Percentiles rank a stretch among this genome's conserved stretches.
Conservation (phyloP, 768 basidiomycete species). For the Trametes elegans region DNA sequence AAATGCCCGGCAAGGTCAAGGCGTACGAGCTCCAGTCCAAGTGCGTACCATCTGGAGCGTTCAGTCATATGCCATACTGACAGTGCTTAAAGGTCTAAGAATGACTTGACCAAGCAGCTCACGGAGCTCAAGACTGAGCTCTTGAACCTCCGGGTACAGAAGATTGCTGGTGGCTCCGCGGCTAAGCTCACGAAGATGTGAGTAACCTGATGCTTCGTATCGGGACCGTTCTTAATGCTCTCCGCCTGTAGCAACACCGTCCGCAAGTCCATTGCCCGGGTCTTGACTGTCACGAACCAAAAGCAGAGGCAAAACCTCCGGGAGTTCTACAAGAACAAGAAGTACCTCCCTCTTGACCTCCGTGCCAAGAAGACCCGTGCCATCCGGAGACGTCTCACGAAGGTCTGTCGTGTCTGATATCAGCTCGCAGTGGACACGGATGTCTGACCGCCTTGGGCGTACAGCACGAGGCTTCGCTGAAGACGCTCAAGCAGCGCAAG, state of each 20-base stretch:
- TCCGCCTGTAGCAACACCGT: constrained; percentile 68
- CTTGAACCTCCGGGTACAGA: constrained; percentile 91
- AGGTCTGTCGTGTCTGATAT: constrained; percentile 44
- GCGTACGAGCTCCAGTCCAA: constrained; percentile 96
- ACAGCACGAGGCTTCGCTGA: constrained; percentile 78
- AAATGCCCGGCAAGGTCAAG: constrained; percentile 90
- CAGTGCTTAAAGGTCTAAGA: constrained; percentile 71
- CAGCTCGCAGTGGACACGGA: background rate
- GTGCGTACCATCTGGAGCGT: constrained; percentile 55
- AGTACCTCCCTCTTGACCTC: constrained; percentile 95
- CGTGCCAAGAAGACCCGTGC: constrained; percentile 98
- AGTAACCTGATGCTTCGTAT: constrained; percentile 30
- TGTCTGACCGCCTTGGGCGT: constrained; percentile 6
- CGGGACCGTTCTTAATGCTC: background rate
- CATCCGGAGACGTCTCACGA: constrained; percentile 91
- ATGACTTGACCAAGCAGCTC: constrained; percentile 94
- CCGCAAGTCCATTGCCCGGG: constrained; percentile 98
- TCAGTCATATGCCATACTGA: background rate
- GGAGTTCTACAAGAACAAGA: constrained; percentile 98
- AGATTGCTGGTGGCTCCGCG: constrained; percentile 93
- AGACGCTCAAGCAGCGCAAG: constrained; percentile 93
- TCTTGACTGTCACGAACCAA: constrained; percentile 97
- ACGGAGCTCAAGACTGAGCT: constrained; percentile 95
- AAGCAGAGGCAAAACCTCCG: constrained; percentile 96
- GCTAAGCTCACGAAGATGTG: constrained; percentile 98